Conservation (phyloP, 176 grass and related monocot species). For the Metroxylon sagu region DNA sequence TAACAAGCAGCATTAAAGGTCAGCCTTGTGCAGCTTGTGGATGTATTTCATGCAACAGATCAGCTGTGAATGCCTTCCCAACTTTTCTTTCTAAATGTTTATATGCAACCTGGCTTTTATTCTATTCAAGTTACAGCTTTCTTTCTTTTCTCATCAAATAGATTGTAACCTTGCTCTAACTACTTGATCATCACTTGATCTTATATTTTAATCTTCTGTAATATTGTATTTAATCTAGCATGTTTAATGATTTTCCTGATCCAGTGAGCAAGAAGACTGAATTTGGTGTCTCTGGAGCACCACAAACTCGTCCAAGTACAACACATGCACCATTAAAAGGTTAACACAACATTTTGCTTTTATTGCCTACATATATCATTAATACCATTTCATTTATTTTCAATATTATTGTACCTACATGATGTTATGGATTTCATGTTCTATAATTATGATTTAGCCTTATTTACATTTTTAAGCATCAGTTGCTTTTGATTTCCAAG, state of each 20-base stretch:
- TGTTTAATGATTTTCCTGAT: constrained; percentile 1
- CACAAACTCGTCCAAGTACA: constrained; percentile 3
- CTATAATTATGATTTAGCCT: too few species aligned
- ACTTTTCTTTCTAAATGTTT: too few species aligned
- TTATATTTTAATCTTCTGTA: not conserved
- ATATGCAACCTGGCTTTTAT: too few species aligned
- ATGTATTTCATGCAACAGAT: too few species aligned
- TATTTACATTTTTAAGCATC: too few species aligned
- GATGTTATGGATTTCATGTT: too few species aligned
- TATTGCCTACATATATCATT: not conserved
- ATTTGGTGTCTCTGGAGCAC: not conserved
- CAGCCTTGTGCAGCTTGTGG: not conserved
- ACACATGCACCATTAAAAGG: constrained; percentile 5
- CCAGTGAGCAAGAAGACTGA: constrained; percentile 12
- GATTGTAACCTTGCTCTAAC: not conserved
- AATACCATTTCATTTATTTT: too few species aligned
- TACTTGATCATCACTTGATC: not conserved
- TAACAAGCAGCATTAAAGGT: not conserved
- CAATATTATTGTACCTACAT: too few species aligned
- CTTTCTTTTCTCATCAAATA: not conserved
- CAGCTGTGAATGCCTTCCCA: too few species aligned
- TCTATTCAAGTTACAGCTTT: not conserved
- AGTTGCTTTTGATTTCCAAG: too few species aligned
- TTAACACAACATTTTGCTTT: constrained; percentile 4
- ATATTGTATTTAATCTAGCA: not conserved